Conservation (phyloP, 169 alveolate genomes). For the Plasmodium knowlesi region DNA sequence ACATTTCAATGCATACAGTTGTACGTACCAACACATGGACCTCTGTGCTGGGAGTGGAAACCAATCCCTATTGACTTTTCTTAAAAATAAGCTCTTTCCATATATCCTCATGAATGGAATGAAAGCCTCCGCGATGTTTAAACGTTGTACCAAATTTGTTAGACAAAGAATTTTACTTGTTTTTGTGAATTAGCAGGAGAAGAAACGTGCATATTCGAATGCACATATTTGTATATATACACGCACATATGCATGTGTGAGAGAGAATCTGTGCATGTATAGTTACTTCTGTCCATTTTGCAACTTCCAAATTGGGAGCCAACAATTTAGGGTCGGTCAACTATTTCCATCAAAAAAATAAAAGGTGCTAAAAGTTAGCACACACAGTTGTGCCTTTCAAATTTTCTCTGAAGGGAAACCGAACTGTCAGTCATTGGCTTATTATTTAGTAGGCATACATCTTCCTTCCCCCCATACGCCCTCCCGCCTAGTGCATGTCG, state of each 20-base stretch:
- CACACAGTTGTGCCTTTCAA: not conserved
- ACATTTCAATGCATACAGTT: not conserved
- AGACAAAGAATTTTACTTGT: not conserved
- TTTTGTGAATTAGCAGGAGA: not conserved
- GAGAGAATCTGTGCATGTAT: not conserved
- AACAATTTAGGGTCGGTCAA: not conserved
- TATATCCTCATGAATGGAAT: not conserved
- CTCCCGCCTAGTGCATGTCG: not conserved
- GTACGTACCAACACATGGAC: not conserved
- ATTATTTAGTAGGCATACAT: not conserved
- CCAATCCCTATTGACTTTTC: not conserved
- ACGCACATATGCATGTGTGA: not conserved
- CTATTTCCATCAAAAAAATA: not conserved
- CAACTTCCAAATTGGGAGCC: slow-evolving; percentile 9
- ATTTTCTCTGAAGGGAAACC: not conserved
- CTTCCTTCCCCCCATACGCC: not conserved
- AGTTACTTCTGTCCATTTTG: not conserved
- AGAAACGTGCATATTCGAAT: not conserved
- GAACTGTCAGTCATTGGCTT: not conserved
- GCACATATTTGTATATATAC: not conserved
- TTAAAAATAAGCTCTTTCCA: not conserved
- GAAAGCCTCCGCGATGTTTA: not conserved
- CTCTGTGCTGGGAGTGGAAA: not conserved
- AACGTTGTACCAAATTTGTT: not conserved
- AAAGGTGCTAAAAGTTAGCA: not conserved